Conservation (phyloP, 352 stramenopile species). For the Thraustochytrium sp. region DNA sequence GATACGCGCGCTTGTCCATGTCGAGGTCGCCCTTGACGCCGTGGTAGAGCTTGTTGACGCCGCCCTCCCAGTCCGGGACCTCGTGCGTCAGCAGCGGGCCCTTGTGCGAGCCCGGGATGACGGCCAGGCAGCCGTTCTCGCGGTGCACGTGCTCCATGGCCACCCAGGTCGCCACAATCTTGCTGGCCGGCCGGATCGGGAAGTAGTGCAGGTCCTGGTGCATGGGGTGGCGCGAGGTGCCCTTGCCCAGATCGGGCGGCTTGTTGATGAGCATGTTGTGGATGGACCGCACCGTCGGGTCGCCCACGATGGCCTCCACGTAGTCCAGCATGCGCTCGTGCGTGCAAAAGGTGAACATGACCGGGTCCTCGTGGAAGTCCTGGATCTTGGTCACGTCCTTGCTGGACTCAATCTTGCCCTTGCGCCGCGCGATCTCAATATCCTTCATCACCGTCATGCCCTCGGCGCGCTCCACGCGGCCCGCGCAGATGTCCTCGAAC, state of each 20-base stretch:
- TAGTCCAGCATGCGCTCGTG: slow-evolving; percentile 19
- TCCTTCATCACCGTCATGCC: slow-evolving; percentile 44
- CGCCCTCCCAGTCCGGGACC: slow-evolving; percentile 40
- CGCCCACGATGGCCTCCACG: slow-evolving; percentile 34
- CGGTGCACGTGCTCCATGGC: slow-evolving; percentile 43
- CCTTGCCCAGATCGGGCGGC: slow-evolving; percentile 38
- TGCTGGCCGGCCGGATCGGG: slow-evolving; percentile 23
- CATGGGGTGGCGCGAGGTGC: slow-evolving; percentile 40
- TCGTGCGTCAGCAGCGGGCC: slow-evolving; percentile 27
- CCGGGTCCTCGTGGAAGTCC: slow-evolving; percentile 42
- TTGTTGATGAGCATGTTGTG: slow-evolving; percentile 49
- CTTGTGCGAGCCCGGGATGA: slow-evolving; percentile 37
- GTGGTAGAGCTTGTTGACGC: slow-evolving; percentile 44
- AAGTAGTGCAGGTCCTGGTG: slow-evolving; percentile 47
- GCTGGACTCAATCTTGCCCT: background rate
- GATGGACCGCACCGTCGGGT: slow-evolving; percentile 13
- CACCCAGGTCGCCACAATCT: slow-evolving; percentile 40
- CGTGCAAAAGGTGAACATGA: slow-evolving; percentile 41
- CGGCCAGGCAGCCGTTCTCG: slow-evolving; percentile 41
- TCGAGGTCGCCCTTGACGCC: slow-evolving; percentile 34
- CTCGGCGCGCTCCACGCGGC: background rate
- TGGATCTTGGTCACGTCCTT: slow-evolving; percentile 44
- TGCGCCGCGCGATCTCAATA: slow-evolving; percentile 31
- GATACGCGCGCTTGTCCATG: slow-evolving; percentile 26
- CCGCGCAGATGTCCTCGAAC: slow-evolving; percentile 40